These are phyloP conservation scores for Eleusine indica DNA, from an alignment of 176 grass and related monocot genomes.

Conservation along the genomic window DNA sequence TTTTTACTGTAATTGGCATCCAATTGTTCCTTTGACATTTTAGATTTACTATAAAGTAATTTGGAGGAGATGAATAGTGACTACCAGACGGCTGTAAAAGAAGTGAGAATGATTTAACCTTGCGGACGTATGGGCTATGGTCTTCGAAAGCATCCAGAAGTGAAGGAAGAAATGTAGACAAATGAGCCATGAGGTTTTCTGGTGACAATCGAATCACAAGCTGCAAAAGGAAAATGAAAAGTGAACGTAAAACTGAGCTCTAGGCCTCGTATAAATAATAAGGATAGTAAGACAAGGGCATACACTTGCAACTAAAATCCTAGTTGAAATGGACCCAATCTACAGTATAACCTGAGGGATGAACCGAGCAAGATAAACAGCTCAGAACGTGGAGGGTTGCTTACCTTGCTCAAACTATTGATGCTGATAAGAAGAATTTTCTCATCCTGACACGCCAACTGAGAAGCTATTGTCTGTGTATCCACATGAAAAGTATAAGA, in stretches of 20 bases:
- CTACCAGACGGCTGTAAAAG: neutral
- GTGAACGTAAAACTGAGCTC: neutral
- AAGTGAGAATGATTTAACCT: slow-evolving; percentile 45
- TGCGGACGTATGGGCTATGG: slow-evolving; percentile 74
- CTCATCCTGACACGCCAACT: slow-evolving; percentile 65
- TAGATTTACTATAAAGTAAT: neutral
- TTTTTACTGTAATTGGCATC: too few species aligned
- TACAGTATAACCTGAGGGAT: neutral
- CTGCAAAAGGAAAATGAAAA: slow-evolving; percentile 45
- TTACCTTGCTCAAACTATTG: slow-evolving; percentile 90
- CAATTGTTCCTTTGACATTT: neutral
- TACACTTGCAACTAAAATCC: neutral
- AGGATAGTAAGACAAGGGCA: neutral
- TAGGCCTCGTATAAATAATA: slow-evolving; percentile 21
- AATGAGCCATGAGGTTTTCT: slow-evolving; percentile 67
- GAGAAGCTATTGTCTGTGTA: slow-evolving; percentile 65
- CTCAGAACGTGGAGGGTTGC: neutral
- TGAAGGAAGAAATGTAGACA: slow-evolving; percentile 70
- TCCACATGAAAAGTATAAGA: slow-evolving; percentile 27
- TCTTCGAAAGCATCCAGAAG: slow-evolving; percentile 72
- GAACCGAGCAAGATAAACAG: neutral
- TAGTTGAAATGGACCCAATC: neutral
- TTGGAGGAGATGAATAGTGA: neutral
- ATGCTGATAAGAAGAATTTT: slow-evolving; percentile 80
- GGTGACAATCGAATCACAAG: slow-evolving; percentile 70